phyloP scores from a whole-genome alignment of 352 stramenopile species.

The Hyphochytrium catenoides region DNA sequence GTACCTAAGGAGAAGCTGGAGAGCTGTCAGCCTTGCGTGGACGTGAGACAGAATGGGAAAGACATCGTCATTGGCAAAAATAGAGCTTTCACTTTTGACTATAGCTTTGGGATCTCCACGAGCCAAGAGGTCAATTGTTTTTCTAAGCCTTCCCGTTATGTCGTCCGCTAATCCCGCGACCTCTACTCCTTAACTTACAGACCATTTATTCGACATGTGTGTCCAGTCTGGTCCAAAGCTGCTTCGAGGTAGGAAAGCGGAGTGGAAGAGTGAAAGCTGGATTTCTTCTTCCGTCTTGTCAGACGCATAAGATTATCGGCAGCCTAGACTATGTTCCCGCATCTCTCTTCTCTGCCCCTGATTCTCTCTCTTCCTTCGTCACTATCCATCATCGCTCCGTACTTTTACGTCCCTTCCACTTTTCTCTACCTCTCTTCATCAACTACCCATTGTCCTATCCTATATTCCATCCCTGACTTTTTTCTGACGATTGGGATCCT shows the following conservation, averaged over 20 bases:
- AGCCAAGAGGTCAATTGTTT: slow-evolving; percentile 22
- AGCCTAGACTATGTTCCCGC: slow-evolving; percentile 2
- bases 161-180: not conserved
- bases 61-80: slow-evolving; percentile 56
- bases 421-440: not conserved
- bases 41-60: slow-evolving; percentile 24
- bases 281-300: too few relatives aligned
- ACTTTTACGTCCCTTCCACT: slow-evolving; percentile 24
- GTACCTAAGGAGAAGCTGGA: slow-evolving; percentile 29
- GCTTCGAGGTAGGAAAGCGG: slow-evolving; percentile 21
- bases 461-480: too few relatives aligned
- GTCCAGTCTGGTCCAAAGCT: slow-evolving; percentile 33
- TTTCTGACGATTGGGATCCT: not conserved
- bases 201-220: slow-evolving; percentile 43
- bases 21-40: not conserved
- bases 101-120: slow-evolving; percentile 41
- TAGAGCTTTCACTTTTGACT: slow-evolving; percentile 65
- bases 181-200: slow-evolving; percentile 8
- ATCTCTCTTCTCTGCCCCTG: slow-evolving; percentile 14
- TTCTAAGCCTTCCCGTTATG: not conserved
- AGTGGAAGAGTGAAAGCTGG: too few relatives aligned
- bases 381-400: slow-evolving; percentile 44
- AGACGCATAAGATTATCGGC: slow-evolving; percentile 4
- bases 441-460: too few relatives aligned
- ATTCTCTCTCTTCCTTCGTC: slow-evolving; percentile 30